phyloP scores from a whole-genome alignment of 805 yeast genomes.

The Nematodospora valgi region DNA sequence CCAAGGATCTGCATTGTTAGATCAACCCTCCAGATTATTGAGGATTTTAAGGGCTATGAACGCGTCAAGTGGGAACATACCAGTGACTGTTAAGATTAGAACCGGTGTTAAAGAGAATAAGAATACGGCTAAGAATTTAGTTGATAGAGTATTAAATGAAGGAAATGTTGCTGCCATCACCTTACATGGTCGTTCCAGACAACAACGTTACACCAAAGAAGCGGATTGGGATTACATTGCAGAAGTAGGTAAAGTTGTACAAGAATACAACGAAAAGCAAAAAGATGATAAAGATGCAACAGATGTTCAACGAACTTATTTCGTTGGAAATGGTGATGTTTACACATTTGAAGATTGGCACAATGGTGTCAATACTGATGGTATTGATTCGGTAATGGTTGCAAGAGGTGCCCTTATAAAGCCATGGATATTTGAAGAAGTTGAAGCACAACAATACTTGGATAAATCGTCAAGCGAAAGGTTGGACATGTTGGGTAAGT shows the following conservation, averaged over 20 bases:
- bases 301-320: conserved; percentile 65
- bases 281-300: conserved; percentile 57
- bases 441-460: conserved; percentile 81
- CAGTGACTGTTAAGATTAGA: conserved; percentile 87
- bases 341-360: conserved; percentile 88
- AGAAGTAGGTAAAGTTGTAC: conserved; percentile 66
- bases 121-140: conserved; percentile 81
- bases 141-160: conserved; percentile 67
- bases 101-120: conserved; percentile 84
- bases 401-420: conserved; percentile 97
- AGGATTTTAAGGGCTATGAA: conserved; percentile 86
- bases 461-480: conserved; percentile 92
- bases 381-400: conserved; percentile 92
- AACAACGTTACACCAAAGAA: conserved; percentile 85
- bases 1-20: conserved; percentile 91
- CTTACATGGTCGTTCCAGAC: conserved; percentile 93
- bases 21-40: conserved; percentile 76
- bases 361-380: conserved; percentile 56
- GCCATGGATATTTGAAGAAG: conserved; percentile 98
- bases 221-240: conserved; percentile 93
- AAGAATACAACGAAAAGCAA: conserved; percentile 53
- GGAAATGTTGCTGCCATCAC: conserved; percentile 89
- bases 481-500: conserved; percentile 66
- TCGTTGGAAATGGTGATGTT: conserved; percentile 94
- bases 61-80: conserved; percentile 83